Percentiles rank a stretch among this genome's conserved stretches.
Evolutionary conservation across 345 rosid genomes (phyloP).

Genomic region (Bruguiera gymnorhiza): DNA sequence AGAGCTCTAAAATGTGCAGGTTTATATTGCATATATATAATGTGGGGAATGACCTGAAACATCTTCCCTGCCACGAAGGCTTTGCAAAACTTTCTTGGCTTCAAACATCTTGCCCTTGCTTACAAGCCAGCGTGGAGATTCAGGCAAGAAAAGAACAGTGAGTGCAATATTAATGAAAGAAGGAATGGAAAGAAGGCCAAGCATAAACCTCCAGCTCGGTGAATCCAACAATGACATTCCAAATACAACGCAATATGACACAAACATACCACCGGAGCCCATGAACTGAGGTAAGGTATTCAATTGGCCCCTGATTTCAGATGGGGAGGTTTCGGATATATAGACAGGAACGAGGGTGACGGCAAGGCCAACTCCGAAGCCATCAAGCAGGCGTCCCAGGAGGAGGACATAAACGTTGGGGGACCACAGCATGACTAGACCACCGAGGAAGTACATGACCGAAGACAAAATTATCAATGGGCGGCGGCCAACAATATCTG

Average conservation of each 20-base stretch:
- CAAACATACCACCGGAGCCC: conserved; percentile 47
- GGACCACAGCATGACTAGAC: conserved; percentile 45
- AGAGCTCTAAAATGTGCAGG: no score
- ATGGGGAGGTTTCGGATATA: conserved; percentile 46
- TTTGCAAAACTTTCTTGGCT: conserved; percentile 35
- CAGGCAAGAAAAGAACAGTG: conserved; percentile 40
- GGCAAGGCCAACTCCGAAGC: conserved; percentile 45
- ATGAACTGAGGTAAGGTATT: conserved; percentile 47
- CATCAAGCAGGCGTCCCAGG: conserved; percentile 36
- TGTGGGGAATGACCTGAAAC: conserved; percentile 31
- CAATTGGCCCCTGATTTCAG: conserved; percentile 43
- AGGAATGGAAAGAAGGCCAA: conserved; percentile 43
- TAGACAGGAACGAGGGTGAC: conserved; percentile 45
- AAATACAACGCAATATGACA: conserved; percentile 40
- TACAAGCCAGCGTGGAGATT: conserved; percentile 50
- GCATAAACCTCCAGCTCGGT: conserved; percentile 52
- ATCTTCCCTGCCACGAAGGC: conserved; percentile 40
- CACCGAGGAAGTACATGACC: conserved; percentile 31
- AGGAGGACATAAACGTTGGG: conserved; percentile 44
- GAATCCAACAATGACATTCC: conserved; percentile 36
- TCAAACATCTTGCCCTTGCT: conserved; percentile 41
- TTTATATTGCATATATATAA: background rate
- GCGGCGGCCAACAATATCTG: conserved; percentile 39
- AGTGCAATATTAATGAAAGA: conserved; percentile 26
- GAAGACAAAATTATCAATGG: conserved; percentile 42